These are phyloP conservation scores for Andrographis paniculata DNA, from an alignment of 305 asterid species.

Conservation along the genomic window DNA sequence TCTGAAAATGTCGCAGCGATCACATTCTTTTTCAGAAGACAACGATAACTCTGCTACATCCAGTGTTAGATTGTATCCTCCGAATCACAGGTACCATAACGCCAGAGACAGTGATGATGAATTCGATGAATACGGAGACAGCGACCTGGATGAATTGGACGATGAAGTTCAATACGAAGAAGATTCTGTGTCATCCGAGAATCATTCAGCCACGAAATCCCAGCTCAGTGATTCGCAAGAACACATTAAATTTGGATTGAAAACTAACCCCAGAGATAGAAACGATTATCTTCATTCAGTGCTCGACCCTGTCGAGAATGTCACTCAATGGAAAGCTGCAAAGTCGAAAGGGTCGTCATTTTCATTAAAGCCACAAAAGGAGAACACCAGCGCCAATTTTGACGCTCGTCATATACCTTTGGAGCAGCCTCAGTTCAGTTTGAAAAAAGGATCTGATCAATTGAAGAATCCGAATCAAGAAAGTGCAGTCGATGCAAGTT, in stretches of 20 bases:
- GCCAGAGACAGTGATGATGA: constrained; percentile 77
- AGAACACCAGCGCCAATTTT: constrained; percentile 39
- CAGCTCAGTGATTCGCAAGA: too few species aligned
- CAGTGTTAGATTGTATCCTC: constrained; percentile 64
- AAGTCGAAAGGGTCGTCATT: constrained; percentile 41
- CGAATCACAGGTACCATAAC: constrained; percentile 81
- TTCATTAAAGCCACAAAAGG: constrained; percentile 47
- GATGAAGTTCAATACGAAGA: too few species aligned
- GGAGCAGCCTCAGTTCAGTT: constrained; percentile 25
- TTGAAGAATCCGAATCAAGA: constrained; percentile 33
- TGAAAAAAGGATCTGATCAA: constrained; percentile 33
- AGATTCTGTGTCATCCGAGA: too few species aligned
- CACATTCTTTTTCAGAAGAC: constrained; percentile 37
- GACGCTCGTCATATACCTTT: constrained; percentile 38
- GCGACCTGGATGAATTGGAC: too few species aligned
- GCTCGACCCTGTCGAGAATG: constrained; percentile 83
- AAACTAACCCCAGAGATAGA: constrained; percentile 47
- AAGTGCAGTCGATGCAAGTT: constrained; percentile 75
- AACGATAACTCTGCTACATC: constrained; percentile 49
- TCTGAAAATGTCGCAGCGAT: constrained; percentile 19
- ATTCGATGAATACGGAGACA: constrained; percentile 49
- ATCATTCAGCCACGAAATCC: too few species aligned
- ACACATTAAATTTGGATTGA: constrained; percentile 27
- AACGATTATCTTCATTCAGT: constrained; percentile 63
- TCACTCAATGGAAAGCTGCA: constrained; percentile 72